These are phyloP conservation scores for Nakazawaea populi DNA, from an alignment of 805 yeast genomes.

Conservation along the genomic window DNA sequence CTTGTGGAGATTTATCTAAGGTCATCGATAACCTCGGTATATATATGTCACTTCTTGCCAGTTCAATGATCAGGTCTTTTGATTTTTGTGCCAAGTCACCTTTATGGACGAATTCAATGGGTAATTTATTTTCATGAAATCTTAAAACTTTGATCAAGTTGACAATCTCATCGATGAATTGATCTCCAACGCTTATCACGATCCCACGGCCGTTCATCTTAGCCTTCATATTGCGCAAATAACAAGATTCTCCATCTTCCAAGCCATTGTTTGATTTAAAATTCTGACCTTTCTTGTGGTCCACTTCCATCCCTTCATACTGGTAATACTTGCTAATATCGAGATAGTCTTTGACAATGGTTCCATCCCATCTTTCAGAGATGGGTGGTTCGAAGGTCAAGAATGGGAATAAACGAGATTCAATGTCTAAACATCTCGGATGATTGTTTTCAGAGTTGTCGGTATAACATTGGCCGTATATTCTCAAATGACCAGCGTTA, in stretches of 20 bases:
- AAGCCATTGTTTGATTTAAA: not conserved
- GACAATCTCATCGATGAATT: constrained; percentile 37
- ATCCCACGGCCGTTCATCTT: constrained; percentile 43
- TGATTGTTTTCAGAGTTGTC: constrained; percentile 8
- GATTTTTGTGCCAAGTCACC: constrained; percentile 31
- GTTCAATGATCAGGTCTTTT: constrained; percentile 26
- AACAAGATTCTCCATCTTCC: constrained; percentile 13
- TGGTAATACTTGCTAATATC: constrained; percentile 6
- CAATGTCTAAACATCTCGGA: constrained; percentile 14
- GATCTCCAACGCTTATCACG: constrained; percentile 45
- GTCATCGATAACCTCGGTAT: constrained; percentile 1
- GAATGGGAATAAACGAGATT: constrained; percentile 25
- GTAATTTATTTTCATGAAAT: constrained; percentile 41
- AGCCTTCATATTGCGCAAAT: constrained; percentile 22
- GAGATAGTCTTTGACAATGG: constrained; percentile 8
- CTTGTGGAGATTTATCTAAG: constrained; percentile 16
- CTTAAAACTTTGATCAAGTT: constrained; percentile 44
- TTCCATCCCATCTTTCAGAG: constrained; percentile 15
- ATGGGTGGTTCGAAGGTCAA: constrained; percentile 20
- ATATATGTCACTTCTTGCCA: constrained; percentile 24
- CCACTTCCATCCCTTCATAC: constrained; percentile 12
- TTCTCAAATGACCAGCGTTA: constrained; percentile 22
- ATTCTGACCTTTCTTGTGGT: constrained; percentile 11
- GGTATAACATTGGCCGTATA: constrained; percentile 28
- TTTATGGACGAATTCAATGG: constrained; percentile 41